Base-by-base conservation (phyloP, 768 basidiomycete genomes). In the Candolleomyces eurysporus region DNA sequence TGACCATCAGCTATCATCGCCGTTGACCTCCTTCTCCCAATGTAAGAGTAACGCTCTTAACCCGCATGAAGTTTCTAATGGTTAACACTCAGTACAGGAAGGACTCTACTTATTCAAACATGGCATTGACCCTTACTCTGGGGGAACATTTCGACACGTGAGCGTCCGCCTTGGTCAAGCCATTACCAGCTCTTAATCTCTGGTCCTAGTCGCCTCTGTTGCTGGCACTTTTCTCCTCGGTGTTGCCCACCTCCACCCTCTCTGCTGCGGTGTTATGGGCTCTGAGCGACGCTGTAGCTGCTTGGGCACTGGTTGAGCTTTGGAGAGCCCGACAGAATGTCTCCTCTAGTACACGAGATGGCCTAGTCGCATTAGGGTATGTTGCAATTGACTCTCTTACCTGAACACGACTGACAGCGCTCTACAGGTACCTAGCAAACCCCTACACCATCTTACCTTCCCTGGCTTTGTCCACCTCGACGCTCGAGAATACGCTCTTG, bases 91-190 rank as follows among this genome's bases (percentile, higher is more conserved):
- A 98, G 96, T 98, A 61, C 86, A 87, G 69, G 96, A 98, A 74
- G 96, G 95, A 17, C 81, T 96, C 5, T 94, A 88, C 74, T 82
- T 98, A 16, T 88, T 88, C 63, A 77, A 81, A 46, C 78, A 90
- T 74, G 87, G 85, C n/a, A 76, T 92, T 22, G 85, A 95, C 70
- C 95, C 95, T 32, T 98, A 97, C 66, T 83, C 88, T 60, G 95
- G 94, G 45, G 91, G 92, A 5, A 76, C 87, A 10, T 93, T 96
- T 70, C 84, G 88, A 68, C 94, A 96, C 73, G 95, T 96, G 74
- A 62, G 90, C 64, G 16, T 26, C 59, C 63, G 40, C 17, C 30
- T 45, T 3, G 39, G 26, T 53, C 17, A 9, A 1, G 45, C 22
- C 54, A 14, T 45, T 17, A 10, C 10, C 40, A 16, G 9, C 40